These are phyloP conservation scores for Nakaseomyces nivariensis DNA, from an alignment of 1,139 yeast species.

Conservation along the genomic window DNA sequence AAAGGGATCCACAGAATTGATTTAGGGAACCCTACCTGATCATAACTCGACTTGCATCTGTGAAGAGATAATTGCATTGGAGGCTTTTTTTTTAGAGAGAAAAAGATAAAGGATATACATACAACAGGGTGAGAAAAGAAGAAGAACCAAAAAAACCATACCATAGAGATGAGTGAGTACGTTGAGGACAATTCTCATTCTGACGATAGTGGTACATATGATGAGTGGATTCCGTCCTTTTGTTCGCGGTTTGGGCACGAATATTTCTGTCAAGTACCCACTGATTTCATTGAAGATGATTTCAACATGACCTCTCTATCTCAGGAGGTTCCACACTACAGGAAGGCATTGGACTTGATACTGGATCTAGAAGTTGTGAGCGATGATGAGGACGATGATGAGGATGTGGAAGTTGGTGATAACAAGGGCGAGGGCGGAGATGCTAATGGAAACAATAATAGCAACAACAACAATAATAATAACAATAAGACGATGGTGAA, in stretches of 20 bases:
- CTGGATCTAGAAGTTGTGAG: conserved; percentile 76
- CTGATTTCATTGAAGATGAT: conserved; percentile 92
- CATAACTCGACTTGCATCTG: no score
- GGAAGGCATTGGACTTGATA: conserved; percentile 86
- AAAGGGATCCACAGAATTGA: no score
- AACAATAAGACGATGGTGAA: conserved; percentile 28
- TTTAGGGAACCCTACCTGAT: no score
- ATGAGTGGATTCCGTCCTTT: conserved; percentile 85
- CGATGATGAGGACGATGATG: conserved; percentile 24
- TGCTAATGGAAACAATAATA: conserved; percentile 2
- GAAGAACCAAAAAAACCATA: background rate
- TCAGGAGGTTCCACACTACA: conserved; percentile 77
- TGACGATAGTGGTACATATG: conserved; percentile 30
- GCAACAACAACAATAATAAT: conserved; percentile 10
- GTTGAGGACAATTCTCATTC: conserved; percentile 9
- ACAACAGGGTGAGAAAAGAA: background rate
- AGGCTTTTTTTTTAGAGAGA: no score
- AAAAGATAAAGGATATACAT: no score
- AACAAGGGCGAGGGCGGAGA: conserved; percentile 2
- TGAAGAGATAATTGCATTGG: no score
- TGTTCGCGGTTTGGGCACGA: conserved; percentile 87
- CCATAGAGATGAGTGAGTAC: background rate
- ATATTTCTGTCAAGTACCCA: conserved; percentile 84
- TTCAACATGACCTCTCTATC: conserved; percentile 87
- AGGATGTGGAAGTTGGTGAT: conserved; percentile 6